Conservation (phyloP, 1,284 basidiomycete genomes). For the Pholiota adiposa region DNA sequence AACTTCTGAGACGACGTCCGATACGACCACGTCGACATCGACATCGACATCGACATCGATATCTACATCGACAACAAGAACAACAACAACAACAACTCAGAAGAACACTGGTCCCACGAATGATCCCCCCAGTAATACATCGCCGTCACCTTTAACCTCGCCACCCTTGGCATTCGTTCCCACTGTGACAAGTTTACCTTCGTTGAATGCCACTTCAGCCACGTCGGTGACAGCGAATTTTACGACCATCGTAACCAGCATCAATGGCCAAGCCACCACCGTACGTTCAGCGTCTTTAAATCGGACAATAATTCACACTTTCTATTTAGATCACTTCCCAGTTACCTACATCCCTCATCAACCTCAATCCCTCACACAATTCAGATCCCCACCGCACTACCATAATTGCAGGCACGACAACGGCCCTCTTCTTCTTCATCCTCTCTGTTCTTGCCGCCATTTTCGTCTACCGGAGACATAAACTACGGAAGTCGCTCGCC, state of each 20-base stretch:
- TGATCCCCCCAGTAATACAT: neutral
- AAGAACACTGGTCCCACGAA: neutral
- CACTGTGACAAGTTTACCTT: neutral
- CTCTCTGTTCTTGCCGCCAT: constrained; percentile 27
- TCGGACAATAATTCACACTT: neutral
- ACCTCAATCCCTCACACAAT: constrained; percentile 24
- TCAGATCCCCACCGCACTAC: constrained; percentile 25
- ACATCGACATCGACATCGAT: too few relatives aligned
- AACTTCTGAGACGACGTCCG: neutral
- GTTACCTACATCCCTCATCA: constrained; percentile 29
- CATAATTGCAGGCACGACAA: constrained; percentile 34
- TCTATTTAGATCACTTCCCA: constrained; percentile 21
- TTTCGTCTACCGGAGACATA: constrained; percentile 31
- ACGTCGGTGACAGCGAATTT: constrained; percentile 21
- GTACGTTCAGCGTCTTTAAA: constrained; percentile 13
- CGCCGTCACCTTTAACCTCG: neutral
- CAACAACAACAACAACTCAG: too few relatives aligned
- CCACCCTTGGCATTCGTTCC: neutral
- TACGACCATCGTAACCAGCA: constrained; percentile 26
- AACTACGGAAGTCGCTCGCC: constrained; percentile 24
- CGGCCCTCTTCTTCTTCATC: constrained; percentile 29
- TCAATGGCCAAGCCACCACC: constrained; percentile 22
- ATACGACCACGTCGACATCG: neutral
- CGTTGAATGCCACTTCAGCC: neutral
- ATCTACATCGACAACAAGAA: neutral